phyloP scores from a whole-genome alignment of 208 protist species.

The Lotmaria passim region DNA sequence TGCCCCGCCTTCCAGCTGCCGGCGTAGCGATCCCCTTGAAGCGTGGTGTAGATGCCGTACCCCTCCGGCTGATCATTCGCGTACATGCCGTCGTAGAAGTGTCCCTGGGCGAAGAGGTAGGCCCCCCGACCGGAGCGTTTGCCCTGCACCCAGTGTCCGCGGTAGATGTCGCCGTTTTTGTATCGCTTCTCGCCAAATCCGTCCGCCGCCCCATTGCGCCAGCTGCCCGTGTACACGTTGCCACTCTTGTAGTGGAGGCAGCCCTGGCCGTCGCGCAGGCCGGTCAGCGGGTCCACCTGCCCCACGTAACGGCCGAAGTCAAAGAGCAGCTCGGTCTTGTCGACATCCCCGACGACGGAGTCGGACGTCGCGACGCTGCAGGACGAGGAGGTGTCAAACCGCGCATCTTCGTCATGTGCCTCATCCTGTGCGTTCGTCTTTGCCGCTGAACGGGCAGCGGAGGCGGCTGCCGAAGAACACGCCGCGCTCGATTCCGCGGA shows the following conservation, averaged over 20 bases:
- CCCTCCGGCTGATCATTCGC: conserved; percentile 60
- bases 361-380: conserved; percentile 25
- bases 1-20: conserved; percentile 61
- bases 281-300: conserved; percentile 51
- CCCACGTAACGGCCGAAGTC: conserved; percentile 71
- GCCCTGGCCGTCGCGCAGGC: conserved; percentile 68
- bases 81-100: conserved; percentile 85
- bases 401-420: conserved; percentile 3
- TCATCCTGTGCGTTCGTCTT: not conserved
- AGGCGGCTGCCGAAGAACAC: too few species aligned
- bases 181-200: conserved; percentile 78
- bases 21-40: conserved; percentile 66
- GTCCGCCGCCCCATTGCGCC: conserved; percentile 60
- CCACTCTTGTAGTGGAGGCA: conserved; percentile 68
- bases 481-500: conserved; percentile 9
- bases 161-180: conserved; percentile 79
- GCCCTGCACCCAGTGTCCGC: conserved; percentile 67
- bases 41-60: conserved; percentile 67
- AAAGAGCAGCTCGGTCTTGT: conserved; percentile 47
- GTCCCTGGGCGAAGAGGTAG: conserved; percentile 60
- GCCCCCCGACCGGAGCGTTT: conserved; percentile 64
- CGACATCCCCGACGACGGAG: conserved; percentile 25
- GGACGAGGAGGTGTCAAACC: conserved; percentile 8
- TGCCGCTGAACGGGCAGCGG: not conserved
- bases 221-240: conserved; percentile 82